Percentiles rank a stretch among this genome's conserved stretches.
Conservation (phyloP, 2,329 filamentous ascomycete species). For the Botrytis cinerea region DNA sequence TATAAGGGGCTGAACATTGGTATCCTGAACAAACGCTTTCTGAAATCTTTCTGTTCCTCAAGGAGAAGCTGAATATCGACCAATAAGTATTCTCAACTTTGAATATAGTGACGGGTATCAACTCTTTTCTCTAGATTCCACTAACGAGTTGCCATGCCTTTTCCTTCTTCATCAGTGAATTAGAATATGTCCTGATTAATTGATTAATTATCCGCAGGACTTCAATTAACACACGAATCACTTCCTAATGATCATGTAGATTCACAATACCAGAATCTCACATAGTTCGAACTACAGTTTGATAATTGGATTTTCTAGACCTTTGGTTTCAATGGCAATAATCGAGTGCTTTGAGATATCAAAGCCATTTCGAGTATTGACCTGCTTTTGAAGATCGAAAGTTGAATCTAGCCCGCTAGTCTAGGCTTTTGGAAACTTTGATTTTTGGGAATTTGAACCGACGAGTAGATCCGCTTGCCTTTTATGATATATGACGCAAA, state of each 20-base stretch:
- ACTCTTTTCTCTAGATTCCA: no score
- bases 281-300: background rate
- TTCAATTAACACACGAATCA: background rate
- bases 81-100: no score
- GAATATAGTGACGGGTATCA: background rate
- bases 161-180: background rate
- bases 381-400: background rate
- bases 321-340: background rate
- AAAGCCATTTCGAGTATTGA: background rate
- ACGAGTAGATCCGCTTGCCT: background rate
- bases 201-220: background rate
- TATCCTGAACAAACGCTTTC: slow-evolving; percentile 47
- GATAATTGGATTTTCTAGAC: background rate
- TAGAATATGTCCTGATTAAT: background rate
- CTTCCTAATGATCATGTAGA: background rate
- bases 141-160: background rate
- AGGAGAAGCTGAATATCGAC: slow-evolving; percentile 23
- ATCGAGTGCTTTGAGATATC: background rate
- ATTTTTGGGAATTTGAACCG: background rate
- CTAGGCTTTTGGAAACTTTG: background rate
- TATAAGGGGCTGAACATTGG: slow-evolving; percentile 51
- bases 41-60: slow-evolving; percentile 44
- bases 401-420: background rate
- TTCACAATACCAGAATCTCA: background rate
- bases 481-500: background rate